Evolutionary conservation across 768 basidiomycete genomes (phyloP).

Genomic region (Saitozyma sp.): DNA sequence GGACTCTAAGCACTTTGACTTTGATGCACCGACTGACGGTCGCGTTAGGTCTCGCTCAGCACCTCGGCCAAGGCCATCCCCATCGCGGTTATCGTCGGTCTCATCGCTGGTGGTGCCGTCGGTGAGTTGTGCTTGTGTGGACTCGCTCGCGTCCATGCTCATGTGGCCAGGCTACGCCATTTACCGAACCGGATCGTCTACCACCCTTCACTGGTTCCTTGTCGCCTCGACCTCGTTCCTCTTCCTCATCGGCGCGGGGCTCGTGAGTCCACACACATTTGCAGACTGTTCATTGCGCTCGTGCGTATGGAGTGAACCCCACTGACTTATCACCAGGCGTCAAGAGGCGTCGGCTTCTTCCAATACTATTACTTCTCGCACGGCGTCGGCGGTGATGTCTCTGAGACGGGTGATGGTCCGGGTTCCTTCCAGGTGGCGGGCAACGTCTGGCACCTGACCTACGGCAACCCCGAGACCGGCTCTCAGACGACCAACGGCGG

Average conservation of each 20-base stretch:
- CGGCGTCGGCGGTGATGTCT: slow-evolving; percentile 66
- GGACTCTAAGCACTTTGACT: not conserved
- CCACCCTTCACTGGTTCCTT: slow-evolving; percentile 81
- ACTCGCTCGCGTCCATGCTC: not conserved
- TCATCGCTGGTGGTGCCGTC: slow-evolving; percentile 71
- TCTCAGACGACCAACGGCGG: not conserved
- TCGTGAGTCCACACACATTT: slow-evolving; percentile 58
- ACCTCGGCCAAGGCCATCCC: slow-evolving; percentile 81
- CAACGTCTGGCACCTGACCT: slow-evolving; percentile 65
- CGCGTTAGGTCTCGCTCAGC: slow-evolving; percentile 66
- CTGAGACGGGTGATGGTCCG: slow-evolving; percentile 64
- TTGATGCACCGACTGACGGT: not conserved
- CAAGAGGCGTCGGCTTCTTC: slow-evolving; percentile 72
- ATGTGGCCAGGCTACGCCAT: slow-evolving; percentile 39
- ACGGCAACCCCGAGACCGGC: slow-evolving; percentile 46
- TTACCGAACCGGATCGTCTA: slow-evolving; percentile 49
- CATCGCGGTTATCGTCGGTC: slow-evolving; percentile 81
- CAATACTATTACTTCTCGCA: slow-evolving; percentile 58
- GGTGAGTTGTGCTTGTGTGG: slow-evolving; percentile 54
- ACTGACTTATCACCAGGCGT: slow-evolving; percentile 33
- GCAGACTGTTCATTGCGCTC: no score
- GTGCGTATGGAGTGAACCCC: no score
- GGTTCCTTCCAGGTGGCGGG: slow-evolving; percentile 79
- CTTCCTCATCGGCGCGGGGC: slow-evolving; percentile 88
- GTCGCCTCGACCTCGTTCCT: slow-evolving; percentile 87